phyloP scores from a whole-genome alignment of 345 rosid genomes.

The Streptanthus diversifolius region DNA sequence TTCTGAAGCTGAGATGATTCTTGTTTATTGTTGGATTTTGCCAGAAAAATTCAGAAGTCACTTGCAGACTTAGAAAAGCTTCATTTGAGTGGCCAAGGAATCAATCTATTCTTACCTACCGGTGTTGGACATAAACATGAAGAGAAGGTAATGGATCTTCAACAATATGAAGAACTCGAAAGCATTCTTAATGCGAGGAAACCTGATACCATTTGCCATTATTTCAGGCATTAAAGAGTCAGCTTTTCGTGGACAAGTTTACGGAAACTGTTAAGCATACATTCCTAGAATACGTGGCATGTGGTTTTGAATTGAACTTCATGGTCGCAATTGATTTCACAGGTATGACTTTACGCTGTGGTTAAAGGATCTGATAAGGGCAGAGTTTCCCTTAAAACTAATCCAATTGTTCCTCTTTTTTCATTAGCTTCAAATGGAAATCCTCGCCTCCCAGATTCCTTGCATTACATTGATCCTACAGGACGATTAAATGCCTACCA shows the following conservation, averaged over 20 bases:
- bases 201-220: not conserved
- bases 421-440: conserved; percentile 88
- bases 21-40: conserved; percentile 31
- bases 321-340: conserved; percentile 98
- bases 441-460: conserved; percentile 83
- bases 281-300: conserved; percentile 79
- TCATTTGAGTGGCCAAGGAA: conserved; percentile 49
- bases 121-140: conserved; percentile 57
- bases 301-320: conserved; percentile 83
- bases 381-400: not conserved
- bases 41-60: conserved; percentile 76
- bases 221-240: conserved; percentile 61
- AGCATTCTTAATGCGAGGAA: not conserved
- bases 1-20: conserved; percentile 17
- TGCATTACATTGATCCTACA: conserved; percentile 76
- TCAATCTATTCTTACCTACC: conserved; percentile 50
- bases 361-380: not conserved
- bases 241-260: conserved; percentile 65
- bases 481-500: conserved; percentile 73
- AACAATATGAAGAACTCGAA: not conserved
- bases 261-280: conserved; percentile 63
- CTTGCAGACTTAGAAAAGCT: conserved; percentile 72
- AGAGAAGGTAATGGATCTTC: conserved; percentile 45
- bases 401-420: conserved; percentile 9
- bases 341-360: conserved; percentile 42